Evolutionary conservation across 2,329 filamentous ascomycete species (phyloP), one percentile per base, ranked within the genome.

Genomic region (Coleophoma crateriformis): DNA sequence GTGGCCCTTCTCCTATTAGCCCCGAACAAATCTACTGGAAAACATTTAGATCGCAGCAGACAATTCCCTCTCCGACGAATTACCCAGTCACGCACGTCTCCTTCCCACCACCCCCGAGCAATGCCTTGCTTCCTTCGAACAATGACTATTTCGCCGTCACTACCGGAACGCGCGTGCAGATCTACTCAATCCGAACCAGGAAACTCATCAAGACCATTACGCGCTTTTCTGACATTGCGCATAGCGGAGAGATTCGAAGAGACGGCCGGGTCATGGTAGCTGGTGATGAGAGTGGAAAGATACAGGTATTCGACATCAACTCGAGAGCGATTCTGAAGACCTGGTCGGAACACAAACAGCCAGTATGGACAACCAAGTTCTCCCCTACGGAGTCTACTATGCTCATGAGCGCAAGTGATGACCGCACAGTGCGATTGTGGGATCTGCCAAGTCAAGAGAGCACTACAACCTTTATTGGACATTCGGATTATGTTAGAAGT

Each of bases 1-100:
- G 87, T 55, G 88, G 89, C 46, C 90, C 90, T 50, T 85, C 87
- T 38, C 86, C 89, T 48, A 72, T 92, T 44, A 96, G 92, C 6
- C 85, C 91, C 33, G 94, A 99, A 73, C 91, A 97, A 72, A 81
- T 85, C 58, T 97, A 97, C 77, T 99, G 95, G 95, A 87, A 87
- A 65, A 86, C 87, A 12, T 99, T 99, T 76, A 90, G 89, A 71
- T 94, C 91, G 59, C 88, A 91, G 58, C 82, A 95, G 50, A 84
- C 92, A 54, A 84, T 97, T 54, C 88, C 94, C 42, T 95, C 92
- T 55, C 90, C 91, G 56, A 90, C 94, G 56, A 88, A 89, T 65
- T 90, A 88, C 67, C 87, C 90, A 42, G 82, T 99, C 62, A 96
- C 90, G 33, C 85, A 95, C 68, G 95, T 99, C 67, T 91, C 88